Base-by-base conservation (phyloP, 2,329 filamentous ascomycete genomes). In the Cladosporium austrohemisphaericum region DNA sequence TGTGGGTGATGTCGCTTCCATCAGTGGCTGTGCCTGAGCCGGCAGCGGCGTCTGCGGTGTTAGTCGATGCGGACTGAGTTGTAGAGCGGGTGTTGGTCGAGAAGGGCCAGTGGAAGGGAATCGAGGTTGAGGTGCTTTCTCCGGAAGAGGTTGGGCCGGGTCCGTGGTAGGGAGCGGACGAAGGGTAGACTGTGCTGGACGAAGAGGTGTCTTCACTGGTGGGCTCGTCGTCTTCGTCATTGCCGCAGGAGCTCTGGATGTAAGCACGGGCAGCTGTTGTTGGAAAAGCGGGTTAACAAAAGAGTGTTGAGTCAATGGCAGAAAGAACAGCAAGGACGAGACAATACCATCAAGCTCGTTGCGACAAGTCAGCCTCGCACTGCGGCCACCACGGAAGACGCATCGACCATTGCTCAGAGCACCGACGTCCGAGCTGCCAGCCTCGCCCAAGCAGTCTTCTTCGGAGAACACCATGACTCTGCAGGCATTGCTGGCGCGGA, bases 371-470 rank as follows among this genome's bases (percentile, higher is more conserved):
- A 55, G 26, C 10, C 44, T 52, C 8, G 53, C 50, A 41, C 53
- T 55, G 22, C 48, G 32, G 3, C 53, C 53, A 19, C 50, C 51
- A 9, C 16, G 18, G 38, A 55, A 52, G 14, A 47, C 46, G 33
- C 53, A 55, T n/a, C 32, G 26, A 10, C 37, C 50, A 14, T 32
- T 40, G 23, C 26, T 48, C 37, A 40, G 23, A 16, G 23, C 14
- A 7, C 22, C 41, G 4, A 55, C n/a, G 28, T 37, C 32, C 10
- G 46, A 19, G 10, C 20, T 23, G 23, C 31, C 43, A n/a, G 53
- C 37, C 16, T 37, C 26, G 18, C 46, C 51, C 14, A 38, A 16
- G 9, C 51, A 52, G 13, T 46, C 46, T n/a, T 43, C 41, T 5
- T 50, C 46, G 8, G 47, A 40, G 29, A 50, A 47, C 14, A 47